These are phyloP conservation scores for Leucaena leucocephala DNA, from an alignment of 306 rosid species.

Conservation along the genomic window DNA sequence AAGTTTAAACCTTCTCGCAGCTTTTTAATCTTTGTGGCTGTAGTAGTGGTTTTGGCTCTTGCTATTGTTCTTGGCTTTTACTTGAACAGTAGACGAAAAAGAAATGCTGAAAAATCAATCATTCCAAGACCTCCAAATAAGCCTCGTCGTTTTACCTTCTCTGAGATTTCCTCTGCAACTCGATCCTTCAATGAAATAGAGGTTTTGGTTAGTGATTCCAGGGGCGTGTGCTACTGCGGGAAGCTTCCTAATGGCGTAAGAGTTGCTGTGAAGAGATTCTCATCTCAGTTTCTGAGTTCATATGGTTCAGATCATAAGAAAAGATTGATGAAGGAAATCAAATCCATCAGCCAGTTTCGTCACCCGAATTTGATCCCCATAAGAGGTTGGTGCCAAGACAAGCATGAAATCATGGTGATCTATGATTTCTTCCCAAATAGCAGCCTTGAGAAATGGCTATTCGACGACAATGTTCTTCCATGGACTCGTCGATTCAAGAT, in stretches of 20 bases:
- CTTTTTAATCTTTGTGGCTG: slow-evolving; percentile 61
- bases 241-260: slow-evolving; percentile 63
- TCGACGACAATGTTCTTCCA: slow-evolving; percentile 75
- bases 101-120: slow-evolving; percentile 35
- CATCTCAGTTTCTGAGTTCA: slow-evolving; percentile 55
- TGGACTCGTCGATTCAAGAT: slow-evolving; percentile 66
- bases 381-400: slow-evolving; percentile 75
- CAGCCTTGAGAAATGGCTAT: slow-evolving; percentile 78
- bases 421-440: slow-evolving; percentile 73
- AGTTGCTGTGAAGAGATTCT: slow-evolving; percentile 69
- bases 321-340: slow-evolving; percentile 68
- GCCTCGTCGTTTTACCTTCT: slow-evolving; percentile 54
- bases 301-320: slow-evolving; percentile 55
- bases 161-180: slow-evolving; percentile 61
- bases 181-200: slow-evolving; percentile 59
- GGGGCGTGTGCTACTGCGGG: slow-evolving; percentile 64
- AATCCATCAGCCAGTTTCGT: slow-evolving; percentile 49
- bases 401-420: slow-evolving; percentile 55
- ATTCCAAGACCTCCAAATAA: slow-evolving; percentile 72
- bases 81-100: slow-evolving; percentile 43
- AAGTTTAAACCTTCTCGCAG: slow-evolving; percentile 41
- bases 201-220: slow-evolving; percentile 58
- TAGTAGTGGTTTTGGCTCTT: slow-evolving; percentile 47
- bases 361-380: slow-evolving; percentile 74
- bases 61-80: slow-evolving; percentile 47